Evolutionary conservation across 345 rosid species (phyloP).

Genomic region (Sisymbrium irio): DNA sequence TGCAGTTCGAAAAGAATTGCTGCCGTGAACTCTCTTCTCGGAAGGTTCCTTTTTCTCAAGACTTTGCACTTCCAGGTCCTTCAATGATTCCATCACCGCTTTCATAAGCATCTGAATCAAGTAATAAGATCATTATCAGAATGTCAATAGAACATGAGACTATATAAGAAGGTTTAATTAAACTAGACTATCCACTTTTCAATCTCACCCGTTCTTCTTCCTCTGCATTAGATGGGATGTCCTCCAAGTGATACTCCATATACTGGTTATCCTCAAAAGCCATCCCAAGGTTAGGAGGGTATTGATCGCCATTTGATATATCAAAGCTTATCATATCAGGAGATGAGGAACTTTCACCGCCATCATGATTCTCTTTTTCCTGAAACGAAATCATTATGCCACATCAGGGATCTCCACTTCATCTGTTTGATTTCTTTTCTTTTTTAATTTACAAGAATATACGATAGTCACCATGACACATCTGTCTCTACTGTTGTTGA

Average conservation of each 20-base stretch:
- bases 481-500: background rate
- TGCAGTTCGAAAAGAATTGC: slow-evolving; percentile 16
- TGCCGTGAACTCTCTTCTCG: slow-evolving; percentile 25
- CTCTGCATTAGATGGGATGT: slow-evolving; percentile 66
- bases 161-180: background rate
- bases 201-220: slow-evolving; percentile 78
- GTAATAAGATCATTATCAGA: background rate
- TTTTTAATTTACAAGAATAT: background rate
- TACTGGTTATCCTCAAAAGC: slow-evolving; percentile 58
- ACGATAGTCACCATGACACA: background rate
- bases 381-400: slow-evolving; percentile 36
- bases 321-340: slow-evolving; percentile 80
- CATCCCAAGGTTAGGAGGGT: slow-evolving; percentile 56
- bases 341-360: slow-evolving; percentile 50
- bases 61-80: slow-evolving; percentile 56
- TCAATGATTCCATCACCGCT: slow-evolving; percentile 69
- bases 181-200: background rate
- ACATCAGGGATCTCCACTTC: background rate
- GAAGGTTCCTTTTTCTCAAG: slow-evolving; percentile 37
- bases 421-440: background rate
- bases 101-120: slow-evolving; percentile 79
- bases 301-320: slow-evolving; percentile 55
- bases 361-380: slow-evolving; percentile 48
- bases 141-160: background rate
- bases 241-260: slow-evolving; percentile 74